Conservation (phyloP, 2,329 filamentous ascomycete genomes). For the Westerdykella aurantiaca region DNA sequence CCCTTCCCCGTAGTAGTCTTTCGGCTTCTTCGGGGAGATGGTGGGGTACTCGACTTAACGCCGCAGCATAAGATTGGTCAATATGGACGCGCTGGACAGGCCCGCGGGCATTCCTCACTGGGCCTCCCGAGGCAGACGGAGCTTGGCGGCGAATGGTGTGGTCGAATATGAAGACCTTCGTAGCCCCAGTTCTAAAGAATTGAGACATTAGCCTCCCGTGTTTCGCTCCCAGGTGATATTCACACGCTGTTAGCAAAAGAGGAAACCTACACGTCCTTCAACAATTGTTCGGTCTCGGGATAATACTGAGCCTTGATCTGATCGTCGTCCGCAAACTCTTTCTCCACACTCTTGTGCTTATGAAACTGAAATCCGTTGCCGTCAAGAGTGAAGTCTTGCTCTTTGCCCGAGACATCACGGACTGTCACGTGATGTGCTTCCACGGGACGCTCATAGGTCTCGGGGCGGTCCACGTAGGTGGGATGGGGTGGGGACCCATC, state of each 20-base stretch:
- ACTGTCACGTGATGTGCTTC: slow-evolving; percentile 28
- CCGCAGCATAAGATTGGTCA: slow-evolving; percentile 48
- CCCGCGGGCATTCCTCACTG: slow-evolving; percentile 34
- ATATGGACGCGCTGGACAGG: slow-evolving; percentile 53
- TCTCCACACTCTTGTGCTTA: slow-evolving; percentile 25
- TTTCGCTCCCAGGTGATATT: background rate
- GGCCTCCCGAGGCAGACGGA: slow-evolving; percentile 4
- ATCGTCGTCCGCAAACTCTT: slow-evolving; percentile 33
- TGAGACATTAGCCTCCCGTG: background rate
- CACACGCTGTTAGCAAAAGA: no score
- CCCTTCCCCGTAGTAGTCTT: slow-evolving; percentile 21
- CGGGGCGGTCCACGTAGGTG: slow-evolving; percentile 24
- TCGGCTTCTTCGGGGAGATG: slow-evolving; percentile 30
- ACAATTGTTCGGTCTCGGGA: slow-evolving; percentile 30
- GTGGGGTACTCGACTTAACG: slow-evolving; percentile 21
- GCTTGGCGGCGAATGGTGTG: slow-evolving; percentile 53
- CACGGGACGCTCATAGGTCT: slow-evolving; percentile 29
- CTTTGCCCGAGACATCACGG: slow-evolving; percentile 43
- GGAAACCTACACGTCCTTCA: slow-evolving; percentile 33
- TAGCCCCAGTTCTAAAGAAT: slow-evolving; percentile 48
- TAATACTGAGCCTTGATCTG: slow-evolving; percentile 32
- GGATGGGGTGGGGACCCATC: slow-evolving; percentile 27
- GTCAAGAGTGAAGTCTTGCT: slow-evolving; percentile 40
- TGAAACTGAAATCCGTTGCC: slow-evolving; percentile 36
- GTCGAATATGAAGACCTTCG: slow-evolving; percentile 56